These are phyloP conservation scores for Castanea mollissima DNA, from an alignment of 306 rosid species.

Conservation along the genomic window DNA sequence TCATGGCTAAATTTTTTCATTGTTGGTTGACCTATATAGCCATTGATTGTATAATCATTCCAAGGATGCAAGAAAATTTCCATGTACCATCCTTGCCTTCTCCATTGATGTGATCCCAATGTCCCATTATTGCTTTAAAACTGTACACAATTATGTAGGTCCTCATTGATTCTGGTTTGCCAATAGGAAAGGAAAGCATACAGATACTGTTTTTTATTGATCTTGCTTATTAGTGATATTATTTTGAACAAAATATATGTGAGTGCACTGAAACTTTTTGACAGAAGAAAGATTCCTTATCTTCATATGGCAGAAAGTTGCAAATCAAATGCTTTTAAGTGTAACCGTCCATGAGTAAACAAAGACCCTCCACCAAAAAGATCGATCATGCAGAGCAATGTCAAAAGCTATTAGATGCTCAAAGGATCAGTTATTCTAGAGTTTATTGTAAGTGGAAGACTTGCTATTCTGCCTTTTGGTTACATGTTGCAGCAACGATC, in stretches of 20 bases:
- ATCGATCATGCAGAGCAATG: slow-evolving; percentile 31
- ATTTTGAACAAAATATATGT: slow-evolving; percentile 25
- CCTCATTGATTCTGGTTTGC: slow-evolving; percentile 4
- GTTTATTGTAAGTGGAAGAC: slow-evolving; percentile 33
- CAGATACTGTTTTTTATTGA: not conserved
- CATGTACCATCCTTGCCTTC: slow-evolving; percentile 10
- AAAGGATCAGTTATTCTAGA: slow-evolving; percentile 29
- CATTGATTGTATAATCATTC: slow-evolving; percentile 23
- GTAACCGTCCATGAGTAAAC: slow-evolving; percentile 33
- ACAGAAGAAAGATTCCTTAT: slow-evolving; percentile 49
- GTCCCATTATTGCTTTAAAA: slow-evolving; percentile 27
- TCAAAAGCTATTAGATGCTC: slow-evolving; percentile 27
- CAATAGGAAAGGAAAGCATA: slow-evolving; percentile 1
- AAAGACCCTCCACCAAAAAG: slow-evolving; percentile 35
- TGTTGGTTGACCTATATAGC: slow-evolving; percentile 23
- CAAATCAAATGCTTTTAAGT: slow-evolving; percentile 33
- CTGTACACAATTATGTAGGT: not conserved
- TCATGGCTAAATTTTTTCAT: not conserved
- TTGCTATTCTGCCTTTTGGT: slow-evolving; percentile 28
- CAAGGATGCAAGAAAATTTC: slow-evolving; percentile 28
- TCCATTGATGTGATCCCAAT: slow-evolving; percentile 32
- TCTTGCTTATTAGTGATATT: not conserved
- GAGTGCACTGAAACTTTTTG: slow-evolving; percentile 37
- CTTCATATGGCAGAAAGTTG: slow-evolving; percentile 35
- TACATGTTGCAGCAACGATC: slow-evolving; percentile 23